Evolutionary conservation across 352 stramenopile genomes (phyloP), one percentile per base, ranked within the genome.

Genomic region (Pythium sukuiense): DNA sequence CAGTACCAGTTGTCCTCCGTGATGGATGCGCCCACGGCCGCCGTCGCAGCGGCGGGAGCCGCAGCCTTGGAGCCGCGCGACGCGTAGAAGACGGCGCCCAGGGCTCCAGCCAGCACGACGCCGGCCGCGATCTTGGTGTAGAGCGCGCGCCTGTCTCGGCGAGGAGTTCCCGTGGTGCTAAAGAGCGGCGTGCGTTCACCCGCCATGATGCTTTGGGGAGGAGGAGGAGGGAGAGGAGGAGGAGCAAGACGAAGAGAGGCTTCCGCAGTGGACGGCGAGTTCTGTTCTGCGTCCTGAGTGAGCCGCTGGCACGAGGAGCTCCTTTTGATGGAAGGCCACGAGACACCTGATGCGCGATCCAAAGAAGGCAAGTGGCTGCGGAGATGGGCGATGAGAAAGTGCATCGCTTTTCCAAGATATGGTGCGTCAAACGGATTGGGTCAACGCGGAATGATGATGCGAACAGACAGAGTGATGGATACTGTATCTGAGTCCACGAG

Each of bases 1-100:
- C 75, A 82, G 59, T 75, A 81, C 63, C 63, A 69, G 56, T 69
- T 63, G 45, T 55, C 55, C 14, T 69, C 62, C 9, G 52, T 69
- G 62, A 69, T 69, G 20, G 52, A 62, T 7, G 53, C 61, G 18
- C 61, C 61, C 8, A 57, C 24, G 2, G 32, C 18, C 3, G 32
- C 41, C 20, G 53, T 33, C 14, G 6, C 14, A 16, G 37, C 18
- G 16, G 52, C 9, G 2, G 59, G 20, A 16, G 30, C 11, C 2
- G 11, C 27, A 24, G 18, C 20, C 48, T 29, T 55, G 30, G 52
- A 20, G 18, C 5, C 9, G 20, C 39, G 13, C 3, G 61, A 58
- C 29, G 53, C 53, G 61, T 62, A 68, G 8, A 68, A 39, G 20
- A 68, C 43, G 39, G 43, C 61, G 24, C 39, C 45, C 16, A 61